Evolutionary conservation across 1,139 yeast species (phyloP).

Genomic region (Protomyces arabidopsidicola): DNA sequence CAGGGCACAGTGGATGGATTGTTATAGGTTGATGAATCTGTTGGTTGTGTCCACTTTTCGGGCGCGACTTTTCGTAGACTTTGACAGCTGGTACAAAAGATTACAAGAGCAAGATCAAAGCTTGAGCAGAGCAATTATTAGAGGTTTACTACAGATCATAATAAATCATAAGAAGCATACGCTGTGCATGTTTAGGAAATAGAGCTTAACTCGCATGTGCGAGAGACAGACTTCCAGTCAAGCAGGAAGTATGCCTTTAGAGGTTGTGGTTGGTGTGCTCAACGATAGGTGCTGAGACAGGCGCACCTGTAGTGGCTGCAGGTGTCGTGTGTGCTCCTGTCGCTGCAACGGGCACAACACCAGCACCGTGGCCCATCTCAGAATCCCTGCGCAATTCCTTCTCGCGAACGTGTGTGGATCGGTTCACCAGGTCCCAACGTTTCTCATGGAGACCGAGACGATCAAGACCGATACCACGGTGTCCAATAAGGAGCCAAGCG

Average conservation of each 20-base stretch:
- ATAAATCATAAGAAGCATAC: too few species aligned
- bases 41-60: not conserved
- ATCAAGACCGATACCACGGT: constrained; percentile 21
- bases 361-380: not conserved
- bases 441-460: constrained; percentile 20
- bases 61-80: too few species aligned
- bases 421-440: constrained; percentile 8
- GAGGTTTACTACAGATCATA: too few species aligned
- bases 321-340: not conserved
- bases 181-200: too few species aligned
- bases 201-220: too few species aligned
- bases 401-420: not conserved
- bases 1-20: too few species aligned
- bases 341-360: not conserved
- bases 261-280: not conserved
- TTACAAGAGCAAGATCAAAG: too few species aligned
- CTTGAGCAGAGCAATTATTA: too few species aligned
- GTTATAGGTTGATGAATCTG: not conserved
- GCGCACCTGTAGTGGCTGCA: not conserved
- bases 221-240: too few species aligned
- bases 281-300: not conserved
- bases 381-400: not conserved
- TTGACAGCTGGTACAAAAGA: too few species aligned
- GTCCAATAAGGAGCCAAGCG: constrained; percentile 22
- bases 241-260: too few species aligned